Conservation (phyloP, 208 protist species). For the Trypanosoma grayi region DNA sequence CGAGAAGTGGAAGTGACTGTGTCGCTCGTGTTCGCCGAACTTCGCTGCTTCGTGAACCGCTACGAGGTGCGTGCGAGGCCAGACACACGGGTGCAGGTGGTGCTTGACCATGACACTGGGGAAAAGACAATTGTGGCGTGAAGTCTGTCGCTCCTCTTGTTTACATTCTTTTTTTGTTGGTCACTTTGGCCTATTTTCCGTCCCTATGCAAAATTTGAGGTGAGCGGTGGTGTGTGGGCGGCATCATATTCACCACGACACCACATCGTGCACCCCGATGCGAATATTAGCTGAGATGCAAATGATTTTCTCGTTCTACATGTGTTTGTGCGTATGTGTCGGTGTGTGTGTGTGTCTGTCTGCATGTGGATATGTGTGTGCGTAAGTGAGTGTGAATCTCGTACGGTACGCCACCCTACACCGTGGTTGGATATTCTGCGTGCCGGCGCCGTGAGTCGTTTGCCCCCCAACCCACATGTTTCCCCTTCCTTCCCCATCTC, state of each 20-base stretch:
- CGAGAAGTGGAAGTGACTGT: conserved; percentile 62
- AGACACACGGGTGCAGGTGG: conserved; percentile 53
- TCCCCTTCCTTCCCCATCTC: not conserved
- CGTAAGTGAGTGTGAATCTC: conserved; percentile 5
- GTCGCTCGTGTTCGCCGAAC: conserved; percentile 50
- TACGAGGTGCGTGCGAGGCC: conserved; percentile 59
- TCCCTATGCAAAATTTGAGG: not conserved
- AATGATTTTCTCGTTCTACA: not conserved
- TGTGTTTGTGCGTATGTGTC: not conserved
- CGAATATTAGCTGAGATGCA: no score
- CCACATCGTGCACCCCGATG: no score
- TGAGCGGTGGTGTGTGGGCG: no score
- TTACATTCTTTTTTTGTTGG: not conserved
- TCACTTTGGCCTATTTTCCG: not conserved
- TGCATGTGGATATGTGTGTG: not conserved
- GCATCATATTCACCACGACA: no score
- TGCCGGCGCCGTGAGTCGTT: no score
- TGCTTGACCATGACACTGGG: conserved; percentile 63
- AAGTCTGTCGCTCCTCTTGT: no score
- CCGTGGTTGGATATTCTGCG: no score
- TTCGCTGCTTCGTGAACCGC: conserved; percentile 50
- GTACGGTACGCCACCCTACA: not conserved
- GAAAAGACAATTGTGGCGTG: conserved; percentile 42
- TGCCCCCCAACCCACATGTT: no score
- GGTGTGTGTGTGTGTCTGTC: not conserved